These are phyloP conservation scores for Grigorovia yakushimaensis DNA, from an alignment of 805 yeast species.

Conservation along the genomic window DNA sequence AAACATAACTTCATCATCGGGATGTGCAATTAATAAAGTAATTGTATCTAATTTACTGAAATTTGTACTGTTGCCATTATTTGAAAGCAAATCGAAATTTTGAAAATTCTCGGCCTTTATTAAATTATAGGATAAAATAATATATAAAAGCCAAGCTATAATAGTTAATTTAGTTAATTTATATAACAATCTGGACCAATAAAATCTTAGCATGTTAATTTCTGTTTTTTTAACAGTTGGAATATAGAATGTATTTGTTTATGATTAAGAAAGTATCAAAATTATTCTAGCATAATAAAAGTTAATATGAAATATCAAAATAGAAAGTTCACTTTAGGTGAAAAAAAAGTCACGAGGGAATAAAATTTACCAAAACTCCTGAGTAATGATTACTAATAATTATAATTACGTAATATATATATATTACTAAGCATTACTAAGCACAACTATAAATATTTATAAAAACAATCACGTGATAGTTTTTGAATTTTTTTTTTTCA, in stretches of 20 bases:
- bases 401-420: too few relatives aligned
- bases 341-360: too few relatives aligned
- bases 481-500: background rate
- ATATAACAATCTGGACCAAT: constrained; percentile 4
- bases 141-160: constrained; percentile 5
- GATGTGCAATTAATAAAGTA: constrained; percentile 70
- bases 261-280: too few relatives aligned
- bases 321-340: too few relatives aligned
- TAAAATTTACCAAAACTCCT: too few relatives aligned
- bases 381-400: too few relatives aligned
- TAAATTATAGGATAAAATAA: background rate
- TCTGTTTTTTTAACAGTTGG: too few relatives aligned
- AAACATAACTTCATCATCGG: constrained; percentile 98
- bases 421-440: too few relatives aligned
- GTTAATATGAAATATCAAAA: too few relatives aligned
- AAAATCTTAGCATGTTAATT: background rate
- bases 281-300: too few relatives aligned
- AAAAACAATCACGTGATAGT: background rate
- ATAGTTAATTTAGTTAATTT: constrained; percentile 6
- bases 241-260: too few relatives aligned
- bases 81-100: background rate
- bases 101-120: background rate
- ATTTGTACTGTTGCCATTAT: background rate
- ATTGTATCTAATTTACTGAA: background rate
- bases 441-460: too few relatives aligned